Evolutionary conservation across 441 rosid species (phyloP).

Genomic region (Cnidoscolus chayamansa): DNA sequence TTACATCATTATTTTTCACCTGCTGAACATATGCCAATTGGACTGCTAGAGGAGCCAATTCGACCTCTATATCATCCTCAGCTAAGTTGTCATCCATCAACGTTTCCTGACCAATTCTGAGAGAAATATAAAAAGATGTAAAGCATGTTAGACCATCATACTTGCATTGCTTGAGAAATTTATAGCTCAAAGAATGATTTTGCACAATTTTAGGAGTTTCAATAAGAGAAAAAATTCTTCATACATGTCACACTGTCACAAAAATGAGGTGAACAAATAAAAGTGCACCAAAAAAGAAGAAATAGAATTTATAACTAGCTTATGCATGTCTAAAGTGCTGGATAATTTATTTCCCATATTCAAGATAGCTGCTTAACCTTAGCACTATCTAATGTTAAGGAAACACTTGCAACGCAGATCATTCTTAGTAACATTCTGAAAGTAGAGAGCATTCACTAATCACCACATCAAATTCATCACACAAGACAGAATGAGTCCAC

Average conservation of each 20-base stretch:
- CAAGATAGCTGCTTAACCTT: background rate
- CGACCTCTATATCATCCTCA: slow-evolving; percentile 78
- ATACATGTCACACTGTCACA: too few relatives aligned
- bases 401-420: background rate
- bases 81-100: slow-evolving; percentile 68
- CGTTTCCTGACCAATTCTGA: slow-evolving; percentile 87
- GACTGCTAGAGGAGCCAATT: slow-evolving; percentile 79
- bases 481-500: background rate
- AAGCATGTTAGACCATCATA: slow-evolving; percentile 6
- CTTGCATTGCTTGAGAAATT: slow-evolving; percentile 1
- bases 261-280: background rate
- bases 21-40: slow-evolving; percentile 83
- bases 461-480: background rate
- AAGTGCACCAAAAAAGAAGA: background rate
- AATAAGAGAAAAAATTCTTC: background rate
- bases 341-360: background rate
- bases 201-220: background rate
- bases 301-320: background rate
- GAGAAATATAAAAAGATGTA: background rate
- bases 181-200: background rate
- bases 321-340: background rate
- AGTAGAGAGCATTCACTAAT: background rate
- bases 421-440: background rate
- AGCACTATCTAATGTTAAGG: background rate
- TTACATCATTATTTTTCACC: slow-evolving; percentile 37